phyloP scores from a whole-genome alignment of 2,329 filamentous ascomycete species.

The Clarireedia homoeocarpa region DNA sequence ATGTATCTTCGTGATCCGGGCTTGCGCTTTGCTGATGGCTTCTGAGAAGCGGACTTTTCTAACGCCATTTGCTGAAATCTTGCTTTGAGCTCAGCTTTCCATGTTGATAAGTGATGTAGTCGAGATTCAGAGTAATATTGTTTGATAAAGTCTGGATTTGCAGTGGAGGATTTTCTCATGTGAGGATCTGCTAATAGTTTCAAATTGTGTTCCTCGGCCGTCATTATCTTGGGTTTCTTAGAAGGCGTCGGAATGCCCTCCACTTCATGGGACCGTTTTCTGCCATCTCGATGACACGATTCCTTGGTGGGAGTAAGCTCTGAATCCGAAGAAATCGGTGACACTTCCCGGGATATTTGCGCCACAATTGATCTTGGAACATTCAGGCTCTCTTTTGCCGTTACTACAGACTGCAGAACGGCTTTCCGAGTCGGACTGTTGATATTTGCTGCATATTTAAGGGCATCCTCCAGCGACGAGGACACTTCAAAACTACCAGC shows the following conservation, averaged over 20 bases:
- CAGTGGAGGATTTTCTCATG: constrained; percentile 80
- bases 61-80: constrained; percentile 74
- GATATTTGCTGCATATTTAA: constrained; percentile 17
- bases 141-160: constrained; percentile 87
- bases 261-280: constrained; percentile 12
- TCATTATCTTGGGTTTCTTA: constrained; percentile 40
- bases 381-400: not conserved
- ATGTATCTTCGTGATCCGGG: constrained; percentile 69
- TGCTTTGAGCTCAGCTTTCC: constrained; percentile 92
- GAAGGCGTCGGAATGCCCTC: constrained; percentile 12
- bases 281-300: not conserved
- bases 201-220: constrained; percentile 89
- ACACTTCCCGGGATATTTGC: not conserved
- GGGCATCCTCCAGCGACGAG: constrained; percentile 28
- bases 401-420: not conserved
- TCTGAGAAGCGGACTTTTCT: constrained; percentile 52
- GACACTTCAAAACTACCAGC: constrained; percentile 26
- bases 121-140: constrained; percentile 95
- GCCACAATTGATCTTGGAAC: too few relatives aligned
- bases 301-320: not conserved
- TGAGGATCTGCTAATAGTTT: constrained; percentile 75
- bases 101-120: constrained; percentile 88
- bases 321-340: not conserved
- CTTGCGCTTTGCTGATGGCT: constrained; percentile 39
- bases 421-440: not conserved